Conservation (phyloP, 2,329 filamentous ascomycete genomes). For the Xylariaceae sp. region DNA sequence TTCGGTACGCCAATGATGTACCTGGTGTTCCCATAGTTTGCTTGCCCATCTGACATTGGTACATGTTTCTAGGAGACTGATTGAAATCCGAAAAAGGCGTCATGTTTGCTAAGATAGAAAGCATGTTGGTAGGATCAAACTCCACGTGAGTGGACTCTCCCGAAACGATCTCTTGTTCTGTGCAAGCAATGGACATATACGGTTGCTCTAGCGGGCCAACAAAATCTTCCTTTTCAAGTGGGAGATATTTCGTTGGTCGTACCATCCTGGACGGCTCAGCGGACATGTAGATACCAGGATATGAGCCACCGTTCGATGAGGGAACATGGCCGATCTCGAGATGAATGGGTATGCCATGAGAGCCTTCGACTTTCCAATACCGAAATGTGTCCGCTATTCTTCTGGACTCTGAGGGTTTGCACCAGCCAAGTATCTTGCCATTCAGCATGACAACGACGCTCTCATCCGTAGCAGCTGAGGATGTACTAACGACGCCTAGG, state of each 20-base stretch:
- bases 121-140: constrained; percentile 89
- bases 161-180: constrained; percentile 82
- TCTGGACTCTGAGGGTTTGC: constrained; percentile 75
- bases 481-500: constrained; percentile 72
- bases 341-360: constrained; percentile 72
- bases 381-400: constrained; percentile 81
- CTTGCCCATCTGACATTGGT: constrained; percentile 99
- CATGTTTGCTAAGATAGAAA: constrained; percentile 97
- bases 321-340: constrained; percentile 93
- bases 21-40: constrained; percentile 98
- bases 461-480: constrained; percentile 75
- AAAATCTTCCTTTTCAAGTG: constrained; percentile 78
- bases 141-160: constrained; percentile 92
- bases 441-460: constrained; percentile 88
- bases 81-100: constrained; percentile 99
- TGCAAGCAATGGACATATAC: constrained; percentile 95
- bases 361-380: constrained; percentile 92
- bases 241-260: constrained; percentile 86
- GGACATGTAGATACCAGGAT: constrained; percentile 92
- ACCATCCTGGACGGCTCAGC: constrained; percentile 83
- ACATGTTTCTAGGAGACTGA: constrained; percentile 98
- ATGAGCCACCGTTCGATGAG: constrained; percentile 84
- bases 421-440: constrained; percentile 86
- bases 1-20: constrained; percentile 77
- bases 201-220: constrained; percentile 94